phyloP scores from a whole-genome alignment of 352 stramenopile species.

The Globisporangium emineosum region DNA sequence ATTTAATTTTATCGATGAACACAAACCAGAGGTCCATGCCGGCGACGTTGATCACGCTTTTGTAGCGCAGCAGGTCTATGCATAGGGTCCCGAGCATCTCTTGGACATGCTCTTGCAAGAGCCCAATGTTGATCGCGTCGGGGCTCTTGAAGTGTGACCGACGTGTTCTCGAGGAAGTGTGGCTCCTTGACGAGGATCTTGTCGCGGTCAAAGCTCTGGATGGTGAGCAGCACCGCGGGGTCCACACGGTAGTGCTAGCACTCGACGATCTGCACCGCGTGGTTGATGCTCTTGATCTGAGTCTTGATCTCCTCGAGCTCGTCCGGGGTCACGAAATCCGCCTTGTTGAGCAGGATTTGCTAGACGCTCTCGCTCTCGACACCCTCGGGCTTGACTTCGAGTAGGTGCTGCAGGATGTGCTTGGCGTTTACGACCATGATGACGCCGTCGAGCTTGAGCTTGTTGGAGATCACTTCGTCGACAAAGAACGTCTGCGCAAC shows the following conservation, averaged over 20 bases:
- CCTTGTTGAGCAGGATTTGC: conserved; percentile 97
- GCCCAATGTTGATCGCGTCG: conserved; percentile 80
- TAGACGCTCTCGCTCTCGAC: conserved; percentile 88
- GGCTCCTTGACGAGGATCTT: conserved; percentile 48
- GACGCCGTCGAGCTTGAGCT: conserved; percentile 89
- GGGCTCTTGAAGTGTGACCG: conserved; percentile 30
- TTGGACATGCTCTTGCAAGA: conserved; percentile 96
- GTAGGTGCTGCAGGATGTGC: conserved; percentile 81
- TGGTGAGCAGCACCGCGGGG: conserved; percentile 34
- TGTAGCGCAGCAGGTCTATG: conserved; percentile 92
- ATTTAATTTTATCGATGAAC: too few species aligned
- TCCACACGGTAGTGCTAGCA: conserved; percentile 49
- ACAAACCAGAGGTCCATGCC: conserved; percentile 93
- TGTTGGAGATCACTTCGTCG: conserved; percentile 76
- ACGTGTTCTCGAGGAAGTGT: conserved; percentile 43
- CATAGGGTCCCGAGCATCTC: conserved; percentile 88
- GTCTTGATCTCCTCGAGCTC: conserved; percentile 50
- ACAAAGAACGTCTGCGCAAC: conserved; percentile 93
- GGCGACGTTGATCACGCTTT: conserved; percentile 92
- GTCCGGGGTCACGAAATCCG: conserved; percentile 88
- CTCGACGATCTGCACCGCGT: conserved; percentile 40
- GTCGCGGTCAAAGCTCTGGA: conserved; percentile 47
- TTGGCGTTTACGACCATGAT: conserved; percentile 96
- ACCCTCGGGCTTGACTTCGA: conserved; percentile 31
- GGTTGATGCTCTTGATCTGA: conserved; percentile 49